Percentiles rank a stretch among this genome's conserved stretches.
Evolutionary conservation across 1,284 basidiomycete genomes (phyloP).

Genomic region (Inonotus obliquus): DNA sequence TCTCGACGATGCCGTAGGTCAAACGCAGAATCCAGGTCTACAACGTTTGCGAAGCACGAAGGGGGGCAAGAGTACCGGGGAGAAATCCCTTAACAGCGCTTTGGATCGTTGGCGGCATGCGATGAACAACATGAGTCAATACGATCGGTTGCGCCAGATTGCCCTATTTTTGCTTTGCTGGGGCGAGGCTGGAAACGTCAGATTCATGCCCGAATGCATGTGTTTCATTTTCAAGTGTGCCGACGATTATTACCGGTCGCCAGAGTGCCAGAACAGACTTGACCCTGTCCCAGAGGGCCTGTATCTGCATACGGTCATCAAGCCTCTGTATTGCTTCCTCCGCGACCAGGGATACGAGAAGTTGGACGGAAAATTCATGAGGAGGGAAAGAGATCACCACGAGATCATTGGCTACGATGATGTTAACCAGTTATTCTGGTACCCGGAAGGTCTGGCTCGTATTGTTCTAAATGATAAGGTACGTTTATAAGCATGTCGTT

Average conservation of each 20-base stretch:
- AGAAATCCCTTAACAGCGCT: conserved; percentile 90
- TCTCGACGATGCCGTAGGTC: conserved; percentile 96
- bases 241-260: conserved; percentile 98
- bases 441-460: conserved; percentile 93
- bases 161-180: conserved; percentile 96
- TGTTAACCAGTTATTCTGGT: conserved; percentile 99
- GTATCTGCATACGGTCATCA: conserved; percentile 89
- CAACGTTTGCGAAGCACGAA: conserved; percentile 70
- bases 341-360: conserved; percentile 98
- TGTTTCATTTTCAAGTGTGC: conserved; percentile 99
- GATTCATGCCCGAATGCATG: conserved; percentile 94
- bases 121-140: conserved; percentile 99
- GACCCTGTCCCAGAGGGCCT: conserved; percentile 95
- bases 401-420: conserved; percentile 98
- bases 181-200: conserved; percentile 97
- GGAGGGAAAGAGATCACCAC: conserved; percentile 93
- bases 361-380: conserved; percentile 91
- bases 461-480: conserved; percentile 88
- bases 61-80: conserved; percentile 51
- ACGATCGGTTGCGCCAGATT: conserved; percentile 94
- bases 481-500: conserved; percentile 25
- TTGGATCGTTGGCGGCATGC: conserved; percentile 94
- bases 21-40: conserved; percentile 90
- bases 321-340: conserved; percentile 94
- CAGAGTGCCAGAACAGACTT: conserved; percentile 93